These are phyloP conservation scores for Podaxis mareebaensis DNA, from an alignment of 768 basidiomycete species.

Conservation along the genomic window DNA sequence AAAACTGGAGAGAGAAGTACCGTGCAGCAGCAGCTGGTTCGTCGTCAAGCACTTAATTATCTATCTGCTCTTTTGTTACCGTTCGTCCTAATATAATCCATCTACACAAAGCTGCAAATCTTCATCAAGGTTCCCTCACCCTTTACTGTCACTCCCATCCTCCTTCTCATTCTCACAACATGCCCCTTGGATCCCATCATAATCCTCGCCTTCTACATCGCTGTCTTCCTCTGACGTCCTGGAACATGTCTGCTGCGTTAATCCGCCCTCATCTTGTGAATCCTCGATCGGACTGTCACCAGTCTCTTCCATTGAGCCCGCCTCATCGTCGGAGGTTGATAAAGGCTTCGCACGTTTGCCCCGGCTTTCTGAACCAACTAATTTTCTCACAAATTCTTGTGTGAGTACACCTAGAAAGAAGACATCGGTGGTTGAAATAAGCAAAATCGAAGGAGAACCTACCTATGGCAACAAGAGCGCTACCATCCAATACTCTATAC, in stretches of 20 bases:
- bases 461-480: slow-evolving; percentile 75
- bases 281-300: slow-evolving; percentile 18
- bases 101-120: background rate
- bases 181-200: slow-evolving; percentile 1
- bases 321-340: slow-evolving; percentile 17
- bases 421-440: background rate
- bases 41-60: slow-evolving; percentile 11
- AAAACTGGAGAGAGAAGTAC: slow-evolving; percentile 31
- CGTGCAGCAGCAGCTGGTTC: slow-evolving; percentile 15
- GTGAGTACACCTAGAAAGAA: slow-evolving; percentile 57
- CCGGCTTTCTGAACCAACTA: slow-evolving; percentile 25
- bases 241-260: background rate
- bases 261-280: slow-evolving; percentile 16
- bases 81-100: slow-evolving; percentile 3
- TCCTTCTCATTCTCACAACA: slow-evolving; percentile 15
- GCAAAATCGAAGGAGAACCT: slow-evolving; percentile 18
- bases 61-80: background rate
- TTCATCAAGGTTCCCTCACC: too few relatives aligned
- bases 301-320: slow-evolving; percentile 14
- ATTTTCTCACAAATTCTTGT: slow-evolving; percentile 59
- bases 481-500: slow-evolving; percentile 76
- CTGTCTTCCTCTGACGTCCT: background rate
- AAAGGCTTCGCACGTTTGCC: background rate
- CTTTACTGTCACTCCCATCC: background rate
- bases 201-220: too few relatives aligned